Percentiles rank a stretch among this genome's conserved stretches.
These are phyloP conservation scores for Leccinum pellstonianum DNA, from an alignment of 768 basidiomycete genomes.

Conservation along the genomic window DNA sequence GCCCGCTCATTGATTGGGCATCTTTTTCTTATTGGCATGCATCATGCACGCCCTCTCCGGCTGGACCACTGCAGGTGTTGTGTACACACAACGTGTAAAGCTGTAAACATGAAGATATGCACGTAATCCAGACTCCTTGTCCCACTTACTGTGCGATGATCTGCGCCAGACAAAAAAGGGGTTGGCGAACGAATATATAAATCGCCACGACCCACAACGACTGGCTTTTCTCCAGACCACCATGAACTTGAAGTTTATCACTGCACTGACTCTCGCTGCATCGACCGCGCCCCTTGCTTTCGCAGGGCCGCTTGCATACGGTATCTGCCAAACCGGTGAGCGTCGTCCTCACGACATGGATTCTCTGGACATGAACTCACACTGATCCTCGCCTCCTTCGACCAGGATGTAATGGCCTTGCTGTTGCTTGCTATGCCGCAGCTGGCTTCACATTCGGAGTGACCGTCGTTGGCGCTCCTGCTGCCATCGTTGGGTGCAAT, in stretches of 20 bases:
- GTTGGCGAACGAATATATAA: conserved; percentile 1
- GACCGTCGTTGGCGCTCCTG: conserved; percentile 18
- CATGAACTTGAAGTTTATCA: conserved; percentile 28
- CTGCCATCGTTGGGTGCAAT: conserved; percentile 26
- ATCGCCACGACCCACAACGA: background rate
- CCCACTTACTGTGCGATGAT: conserved; percentile 6
- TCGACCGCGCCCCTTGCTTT: conserved; percentile 9
- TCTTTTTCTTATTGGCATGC: background rate
- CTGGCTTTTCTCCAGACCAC: background rate
- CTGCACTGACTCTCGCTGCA: conserved; percentile 18
- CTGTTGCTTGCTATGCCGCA: conserved; percentile 20
- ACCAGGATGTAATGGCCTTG: conserved; percentile 27
- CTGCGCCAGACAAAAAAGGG: conserved; percentile 2
- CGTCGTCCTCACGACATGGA: too few relatives aligned
- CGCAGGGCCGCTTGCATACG: conserved; percentile 25
- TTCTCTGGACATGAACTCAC: background rate
- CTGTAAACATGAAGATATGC: background rate
- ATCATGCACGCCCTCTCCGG: conserved; percentile 14
- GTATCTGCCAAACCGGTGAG: conserved; percentile 27
- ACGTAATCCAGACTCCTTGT: background rate
- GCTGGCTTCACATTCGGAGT: conserved; percentile 28
- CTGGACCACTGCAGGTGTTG: background rate
- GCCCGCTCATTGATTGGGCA: conserved; percentile 15
- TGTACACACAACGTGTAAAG: background rate
- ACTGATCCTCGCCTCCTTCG: background rate